Evolutionary conservation across 208 protist species (phyloP).

Genomic region (Leishmania lainsoni): DNA sequence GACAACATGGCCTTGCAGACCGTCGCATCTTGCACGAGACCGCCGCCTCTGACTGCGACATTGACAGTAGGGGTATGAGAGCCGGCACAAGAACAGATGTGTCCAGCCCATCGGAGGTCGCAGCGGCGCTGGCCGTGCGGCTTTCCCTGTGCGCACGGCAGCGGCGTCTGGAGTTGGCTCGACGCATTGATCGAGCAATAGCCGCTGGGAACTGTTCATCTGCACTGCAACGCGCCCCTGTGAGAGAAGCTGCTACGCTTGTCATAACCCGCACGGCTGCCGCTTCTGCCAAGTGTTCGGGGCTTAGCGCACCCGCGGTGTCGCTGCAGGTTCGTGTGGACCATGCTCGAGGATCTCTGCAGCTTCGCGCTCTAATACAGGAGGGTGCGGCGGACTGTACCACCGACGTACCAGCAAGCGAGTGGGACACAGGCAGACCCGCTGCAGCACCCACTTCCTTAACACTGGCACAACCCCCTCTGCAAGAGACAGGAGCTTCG

Average conservation of each 20-base stretch:
- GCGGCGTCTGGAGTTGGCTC: slow-evolving; percentile 14
- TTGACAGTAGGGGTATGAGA: background rate
- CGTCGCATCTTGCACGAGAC: background rate
- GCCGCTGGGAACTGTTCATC: background rate
- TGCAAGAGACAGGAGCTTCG: background rate
- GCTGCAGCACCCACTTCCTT: background rate
- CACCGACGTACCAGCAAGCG: background rate
- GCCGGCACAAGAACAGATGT: background rate
- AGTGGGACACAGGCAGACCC: background rate
- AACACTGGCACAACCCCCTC: background rate
- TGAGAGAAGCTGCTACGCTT: background rate
- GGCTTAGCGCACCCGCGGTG: background rate
- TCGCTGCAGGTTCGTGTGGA: slow-evolving; percentile 32
- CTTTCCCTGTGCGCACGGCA: slow-evolving; percentile 19
- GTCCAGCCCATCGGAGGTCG: background rate
- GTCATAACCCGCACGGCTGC: background rate
- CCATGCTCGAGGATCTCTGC: slow-evolving; percentile 18
- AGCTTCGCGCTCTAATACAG: slow-evolving; percentile 18
- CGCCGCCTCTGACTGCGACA: background rate
- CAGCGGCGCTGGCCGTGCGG: slow-evolving; percentile 13
- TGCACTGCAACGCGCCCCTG: background rate
- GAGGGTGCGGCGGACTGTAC: background rate
- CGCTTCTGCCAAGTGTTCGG: background rate
- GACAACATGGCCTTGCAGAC: background rate
- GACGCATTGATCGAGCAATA: slow-evolving; percentile 1